These are phyloP conservation scores for Leccinum variabile DNA, from an alignment of 1,284 basidiomycete species.

Conservation along the genomic window DNA sequence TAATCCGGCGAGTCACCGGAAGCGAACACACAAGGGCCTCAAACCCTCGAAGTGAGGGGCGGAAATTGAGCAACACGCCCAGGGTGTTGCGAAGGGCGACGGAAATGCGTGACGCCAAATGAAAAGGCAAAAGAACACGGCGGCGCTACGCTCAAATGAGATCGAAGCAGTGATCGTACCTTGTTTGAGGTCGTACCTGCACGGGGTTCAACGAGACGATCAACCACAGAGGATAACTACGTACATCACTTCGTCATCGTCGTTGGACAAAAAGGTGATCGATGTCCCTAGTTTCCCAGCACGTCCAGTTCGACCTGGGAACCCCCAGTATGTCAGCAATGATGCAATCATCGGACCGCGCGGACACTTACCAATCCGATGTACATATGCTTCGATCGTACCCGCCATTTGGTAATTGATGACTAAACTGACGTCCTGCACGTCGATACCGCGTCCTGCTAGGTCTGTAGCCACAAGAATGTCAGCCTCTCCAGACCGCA, in stretches of 20 bases:
- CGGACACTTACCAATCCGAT: conserved; percentile 77
- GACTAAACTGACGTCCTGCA: conserved; percentile 93
- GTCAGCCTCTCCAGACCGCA: conserved; percentile 83
- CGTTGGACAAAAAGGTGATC: conserved; percentile 94
- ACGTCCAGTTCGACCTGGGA: conserved; percentile 87
- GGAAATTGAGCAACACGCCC: conserved; percentile 11
- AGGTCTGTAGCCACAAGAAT: conserved; percentile 96
- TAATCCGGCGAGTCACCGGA: conserved; percentile 1
- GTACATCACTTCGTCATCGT: conserved; percentile 96
- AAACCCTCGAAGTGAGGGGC: background rate
- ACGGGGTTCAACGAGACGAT: conserved; percentile 18
- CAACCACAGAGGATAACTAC: conserved; percentile 35
- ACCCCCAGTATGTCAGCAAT: conserved; percentile 7
- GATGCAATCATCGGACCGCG: background rate
- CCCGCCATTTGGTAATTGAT: conserved; percentile 98
- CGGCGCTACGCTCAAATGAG: background rate
- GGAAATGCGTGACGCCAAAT: background rate
- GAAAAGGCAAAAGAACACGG: conserved; percentile 2
- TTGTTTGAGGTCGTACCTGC: conserved; percentile 87
- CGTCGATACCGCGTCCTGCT: conserved; percentile 98
- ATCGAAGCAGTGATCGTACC: conserved; percentile 46
- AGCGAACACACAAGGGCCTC: background rate
- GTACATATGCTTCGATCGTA: conserved; percentile 95
- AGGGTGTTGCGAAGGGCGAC: background rate
- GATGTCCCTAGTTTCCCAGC: conserved; percentile 92